Conservation (phyloP, 2,329 filamentous ascomycete species). For the Aspergillus pseudotamarii region DNA sequence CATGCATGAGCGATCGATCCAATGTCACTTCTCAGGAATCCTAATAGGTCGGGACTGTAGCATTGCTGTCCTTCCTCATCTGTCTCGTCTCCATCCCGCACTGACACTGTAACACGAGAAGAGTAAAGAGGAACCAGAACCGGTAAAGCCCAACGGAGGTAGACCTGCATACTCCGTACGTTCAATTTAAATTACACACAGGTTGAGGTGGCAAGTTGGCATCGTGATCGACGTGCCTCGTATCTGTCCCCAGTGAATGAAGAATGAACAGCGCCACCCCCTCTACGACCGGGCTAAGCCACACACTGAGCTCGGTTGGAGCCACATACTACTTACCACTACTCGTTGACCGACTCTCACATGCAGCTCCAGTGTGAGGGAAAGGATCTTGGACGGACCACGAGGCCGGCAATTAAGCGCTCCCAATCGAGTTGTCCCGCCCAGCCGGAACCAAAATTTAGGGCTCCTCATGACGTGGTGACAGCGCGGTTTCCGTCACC, state of each 20-base stretch:
- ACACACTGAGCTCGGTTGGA: not conserved
- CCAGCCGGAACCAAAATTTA: not conserved
- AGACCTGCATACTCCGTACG: not conserved
- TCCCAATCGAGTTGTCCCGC: not conserved
- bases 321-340: not conserved
- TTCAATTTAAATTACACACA: not conserved
- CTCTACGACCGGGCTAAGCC: not conserved
- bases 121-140: not conserved
- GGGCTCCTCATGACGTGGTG: not conserved
- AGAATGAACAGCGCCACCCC: not conserved
- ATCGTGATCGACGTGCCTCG: not conserved
- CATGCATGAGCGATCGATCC: conserved; percentile 9
- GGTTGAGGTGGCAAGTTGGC: not conserved
- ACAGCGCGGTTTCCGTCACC: not conserved
- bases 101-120: not conserved
- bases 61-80: not conserved
- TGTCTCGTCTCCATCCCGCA: not conserved
- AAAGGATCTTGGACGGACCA: not conserved
- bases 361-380: not conserved
- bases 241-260: not conserved
- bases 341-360: not conserved
- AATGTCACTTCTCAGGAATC: not conserved
- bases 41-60: not conserved
- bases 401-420: not conserved
- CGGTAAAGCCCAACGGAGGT: not conserved